Evolutionary conservation across 169 alveolate species (phyloP), one percentile per base, ranked within the genome.

Genomic region (Plasmodium gaboni): DNA sequence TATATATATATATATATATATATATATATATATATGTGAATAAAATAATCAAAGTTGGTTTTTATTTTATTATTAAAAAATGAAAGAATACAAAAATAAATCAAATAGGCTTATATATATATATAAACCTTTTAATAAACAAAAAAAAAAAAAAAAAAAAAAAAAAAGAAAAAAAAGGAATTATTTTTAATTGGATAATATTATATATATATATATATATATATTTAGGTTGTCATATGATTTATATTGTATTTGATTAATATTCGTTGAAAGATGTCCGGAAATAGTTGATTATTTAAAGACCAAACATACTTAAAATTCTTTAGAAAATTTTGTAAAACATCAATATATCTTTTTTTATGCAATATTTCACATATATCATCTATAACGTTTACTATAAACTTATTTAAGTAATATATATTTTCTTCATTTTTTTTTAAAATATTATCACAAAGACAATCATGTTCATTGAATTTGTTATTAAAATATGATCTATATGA

Each of bases 231-330:
- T 7, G 44, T 4, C 0, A 64, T 32, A 28, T 51, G 50, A 19
- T 15, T 12, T 57, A 67, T 74, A 55, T 60, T 72, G 51, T 80
- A 80, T 42, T 80, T 80, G n/a, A 17, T 72, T 28, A 80, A 26
- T 5, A 28, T 68, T 10, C 48, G 55, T 19, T 80, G 73, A 19
- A 80, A 32, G 26, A 80, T n/a, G 3, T 71, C 26, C 17, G 83
- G 83, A 59, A 80, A 68, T 17, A 57, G 1, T 12, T 22, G 28
- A 15, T 65, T 65, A 48, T 60, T 55, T 24, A 80, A 67, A 48
- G 73, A 67, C 90, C 90, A 80, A 53, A 68, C 28, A 24, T 55
- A 48, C 51, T 80, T 80, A 17, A 80, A 80, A 51, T 26, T 67
- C 46, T 51, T 80, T 26, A 80, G 46, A 65, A 80, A 80, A 61